Evolutionary conservation across 1,284 basidiomycete genomes (phyloP).

Genomic region (Pterula multifida): DNA sequence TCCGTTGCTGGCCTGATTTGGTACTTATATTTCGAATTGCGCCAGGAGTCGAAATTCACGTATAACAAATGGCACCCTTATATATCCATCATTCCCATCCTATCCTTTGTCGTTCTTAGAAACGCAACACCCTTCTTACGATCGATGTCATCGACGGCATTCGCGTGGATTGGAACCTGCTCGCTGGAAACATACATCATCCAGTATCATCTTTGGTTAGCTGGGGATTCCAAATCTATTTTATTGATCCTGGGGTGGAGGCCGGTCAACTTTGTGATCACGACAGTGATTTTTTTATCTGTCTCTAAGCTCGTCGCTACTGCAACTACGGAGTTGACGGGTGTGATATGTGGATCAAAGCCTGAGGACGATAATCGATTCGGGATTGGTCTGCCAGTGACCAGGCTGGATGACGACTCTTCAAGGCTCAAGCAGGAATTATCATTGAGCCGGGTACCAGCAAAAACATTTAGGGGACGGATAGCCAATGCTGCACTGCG

Average conservation of each 20-base stretch:
- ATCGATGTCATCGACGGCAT: conserved; percentile 54
- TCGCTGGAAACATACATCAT: conserved; percentile 82
- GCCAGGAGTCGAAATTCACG: conserved; percentile 64
- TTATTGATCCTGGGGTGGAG: conserved; percentile 65
- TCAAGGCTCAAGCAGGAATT: conserved; percentile 8
- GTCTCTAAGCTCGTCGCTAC: conserved; percentile 65
- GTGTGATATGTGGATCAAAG: conserved; percentile 44
- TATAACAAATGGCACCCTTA: conserved; percentile 83
- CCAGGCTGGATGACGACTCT: conserved; percentile 6
- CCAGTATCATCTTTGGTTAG: conserved; percentile 85
- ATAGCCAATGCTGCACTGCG: neutral
- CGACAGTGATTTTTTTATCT: conserved; percentile 69
- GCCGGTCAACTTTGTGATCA: conserved; percentile 64
- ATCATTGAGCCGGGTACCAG: neutral
- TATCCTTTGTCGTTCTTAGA: conserved; percentile 63
- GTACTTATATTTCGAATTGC: conserved; percentile 77
- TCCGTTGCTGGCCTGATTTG: conserved; percentile 50
- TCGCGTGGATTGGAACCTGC: conserved; percentile 74
- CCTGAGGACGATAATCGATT: conserved; percentile 16
- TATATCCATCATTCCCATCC: conserved; percentile 71
- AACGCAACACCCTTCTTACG: conserved; percentile 66
- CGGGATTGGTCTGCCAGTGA: conserved; percentile 1
- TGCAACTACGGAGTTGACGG: conserved; percentile 65
- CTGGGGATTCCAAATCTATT: conserved; percentile 77
- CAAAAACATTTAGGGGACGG: neutral